A percentile compares a stretch with the other conserved stretches of the same genome.
These are phyloP conservation scores for Avicennia marina DNA, from an alignment of 257 asterid genomes.

Conservation along the genomic window DNA sequence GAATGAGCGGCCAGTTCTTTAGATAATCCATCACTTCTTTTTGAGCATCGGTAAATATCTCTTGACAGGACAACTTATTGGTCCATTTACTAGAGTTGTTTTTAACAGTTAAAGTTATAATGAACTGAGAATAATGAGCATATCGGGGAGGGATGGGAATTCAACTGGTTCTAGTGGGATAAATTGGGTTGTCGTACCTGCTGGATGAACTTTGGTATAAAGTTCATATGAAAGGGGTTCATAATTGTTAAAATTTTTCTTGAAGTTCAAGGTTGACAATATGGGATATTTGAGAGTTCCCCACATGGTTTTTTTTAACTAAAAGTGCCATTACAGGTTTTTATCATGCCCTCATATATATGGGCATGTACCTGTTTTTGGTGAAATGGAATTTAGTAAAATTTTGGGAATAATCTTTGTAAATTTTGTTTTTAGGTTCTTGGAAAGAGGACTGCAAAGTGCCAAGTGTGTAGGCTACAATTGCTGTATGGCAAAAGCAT, in stretches of 20 bases:
- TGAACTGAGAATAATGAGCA: slow-evolving; percentile 4
- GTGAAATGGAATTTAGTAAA: background rate
- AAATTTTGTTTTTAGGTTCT: too few relatives aligned
- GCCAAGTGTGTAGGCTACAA: background rate
- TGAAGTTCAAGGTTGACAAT: slow-evolving; percentile 2
- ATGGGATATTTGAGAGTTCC: slow-evolving; percentile 2
- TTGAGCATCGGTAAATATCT: slow-evolving; percentile 4
- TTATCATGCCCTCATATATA: background rate
- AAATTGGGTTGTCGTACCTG: too few relatives aligned
- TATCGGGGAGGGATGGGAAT: background rate
- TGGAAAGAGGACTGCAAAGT: background rate
- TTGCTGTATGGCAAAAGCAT: too few relatives aligned
- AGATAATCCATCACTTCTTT: background rate
- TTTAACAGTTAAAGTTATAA: background rate
- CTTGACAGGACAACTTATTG: background rate
- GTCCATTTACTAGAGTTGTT: background rate
- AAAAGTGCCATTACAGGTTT: too few relatives aligned
- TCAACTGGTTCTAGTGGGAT: background rate
- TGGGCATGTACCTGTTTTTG: background rate
- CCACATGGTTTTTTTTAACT: too few relatives aligned
- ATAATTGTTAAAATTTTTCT: background rate
- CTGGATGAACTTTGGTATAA: background rate
- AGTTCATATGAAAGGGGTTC: background rate
- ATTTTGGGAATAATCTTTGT: background rate
- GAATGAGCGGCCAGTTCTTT: background rate